A percentile compares a stretch with the other conserved stretches of the same genome.
Evolutionary conservation across 805 yeast genomes (phyloP).

Genomic region (Candida piceae): DNA sequence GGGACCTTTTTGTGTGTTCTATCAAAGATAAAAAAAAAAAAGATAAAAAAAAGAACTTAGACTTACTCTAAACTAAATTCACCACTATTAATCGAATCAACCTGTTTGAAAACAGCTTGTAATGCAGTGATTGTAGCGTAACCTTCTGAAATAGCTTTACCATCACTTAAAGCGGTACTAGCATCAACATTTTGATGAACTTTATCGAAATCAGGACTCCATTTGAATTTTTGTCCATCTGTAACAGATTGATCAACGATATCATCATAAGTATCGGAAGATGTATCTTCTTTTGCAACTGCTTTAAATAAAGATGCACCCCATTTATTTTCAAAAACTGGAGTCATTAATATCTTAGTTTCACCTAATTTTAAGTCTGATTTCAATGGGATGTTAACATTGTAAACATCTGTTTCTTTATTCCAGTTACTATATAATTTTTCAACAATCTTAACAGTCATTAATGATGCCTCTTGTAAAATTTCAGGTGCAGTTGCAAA

Average conservation of each 20-base stretch:
- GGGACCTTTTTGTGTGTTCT: background rate
- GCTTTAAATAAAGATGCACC: conserved; percentile 27
- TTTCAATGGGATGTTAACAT: conserved; percentile 80
- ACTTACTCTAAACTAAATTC: conserved; percentile 51
- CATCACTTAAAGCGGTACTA: conserved; percentile 53
- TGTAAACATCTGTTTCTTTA: conserved; percentile 58
- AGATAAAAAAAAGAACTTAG: background rate
- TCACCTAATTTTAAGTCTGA: conserved; percentile 43
- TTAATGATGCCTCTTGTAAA: conserved; percentile 59
- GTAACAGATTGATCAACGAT: conserved; percentile 43
- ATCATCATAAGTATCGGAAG: conserved; percentile 27
- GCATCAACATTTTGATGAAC: conserved; percentile 51
- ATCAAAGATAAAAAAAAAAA: background rate
- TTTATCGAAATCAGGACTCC: conserved; percentile 79
- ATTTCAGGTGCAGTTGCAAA: conserved; percentile 42
- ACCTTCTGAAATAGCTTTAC: conserved; percentile 61
- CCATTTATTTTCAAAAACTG: conserved; percentile 83
- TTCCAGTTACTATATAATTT: conserved; percentile 59
- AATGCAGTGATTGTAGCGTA: conserved; percentile 64
- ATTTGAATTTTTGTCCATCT: conserved; percentile 50
- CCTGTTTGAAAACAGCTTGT: conserved; percentile 62
- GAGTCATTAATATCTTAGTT: conserved; percentile 67
- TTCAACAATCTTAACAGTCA: conserved; percentile 59
- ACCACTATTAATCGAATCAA: conserved; percentile 43
- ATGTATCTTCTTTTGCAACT: conserved; percentile 2